Evolutionary conservation across 768 basidiomycete species (phyloP).

Genomic region (Heimioporus sp.): DNA sequence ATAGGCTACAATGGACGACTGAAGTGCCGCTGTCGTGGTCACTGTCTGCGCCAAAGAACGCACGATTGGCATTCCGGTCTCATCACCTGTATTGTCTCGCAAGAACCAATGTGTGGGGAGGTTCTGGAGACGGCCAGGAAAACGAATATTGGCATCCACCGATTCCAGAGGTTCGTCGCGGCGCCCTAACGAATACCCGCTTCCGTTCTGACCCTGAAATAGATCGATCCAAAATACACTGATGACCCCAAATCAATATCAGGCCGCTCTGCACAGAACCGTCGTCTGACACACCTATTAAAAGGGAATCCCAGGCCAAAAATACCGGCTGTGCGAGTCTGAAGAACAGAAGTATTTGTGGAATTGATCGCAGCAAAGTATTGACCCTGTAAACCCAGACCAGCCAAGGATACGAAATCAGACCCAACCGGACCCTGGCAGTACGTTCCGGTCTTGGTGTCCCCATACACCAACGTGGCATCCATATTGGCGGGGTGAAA

Average conservation of each 20-base stretch:
- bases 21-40: slow-evolving; percentile 25
- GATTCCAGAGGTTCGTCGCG: neutral
- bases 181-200: neutral
- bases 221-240: slow-evolving; percentile 49
- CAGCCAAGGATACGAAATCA: slow-evolving; percentile 55
- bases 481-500: slow-evolving; percentile 49
- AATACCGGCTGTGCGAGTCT: slow-evolving; percentile 61
- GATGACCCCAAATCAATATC: slow-evolving; percentile 1
- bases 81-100: slow-evolving; percentile 2
- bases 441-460: slow-evolving; percentile 67
- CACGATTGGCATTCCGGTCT: neutral
- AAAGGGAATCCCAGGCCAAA: slow-evolving; percentile 74
- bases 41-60: slow-evolving; percentile 6
- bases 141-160: neutral
- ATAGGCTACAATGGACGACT: slow-evolving; percentile 41
- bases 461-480: slow-evolving; percentile 61
- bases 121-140: slow-evolving; percentile 9
- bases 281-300: slow-evolving; percentile 49
- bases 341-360: slow-evolving; percentile 63
- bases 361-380: slow-evolving; percentile 64
- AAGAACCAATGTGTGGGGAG: slow-evolving; percentile 20
- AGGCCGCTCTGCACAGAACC: neutral
- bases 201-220: slow-evolving; percentile 24
- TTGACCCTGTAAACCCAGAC: slow-evolving; percentile 48
- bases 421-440: slow-evolving; percentile 62